A percentile compares a stretch with the other conserved stretches of the same genome.
These are phyloP conservation scores for Fusarium sp. DNA, from an alignment of 2,329 filamentous ascomycete genomes.

Conservation along the genomic window DNA sequence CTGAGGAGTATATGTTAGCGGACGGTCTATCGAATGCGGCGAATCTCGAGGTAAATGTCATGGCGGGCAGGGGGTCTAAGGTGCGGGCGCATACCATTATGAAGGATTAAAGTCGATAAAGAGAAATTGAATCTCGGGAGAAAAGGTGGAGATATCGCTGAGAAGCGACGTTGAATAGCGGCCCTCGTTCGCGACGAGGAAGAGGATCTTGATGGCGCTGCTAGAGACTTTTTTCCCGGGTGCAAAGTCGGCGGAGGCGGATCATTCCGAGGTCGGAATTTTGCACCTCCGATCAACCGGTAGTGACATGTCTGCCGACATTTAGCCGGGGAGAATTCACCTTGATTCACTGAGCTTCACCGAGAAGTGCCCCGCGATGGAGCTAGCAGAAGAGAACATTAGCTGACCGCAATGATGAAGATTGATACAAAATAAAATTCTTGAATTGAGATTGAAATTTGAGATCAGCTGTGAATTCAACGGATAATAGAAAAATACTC, in stretches of 20 bases:
- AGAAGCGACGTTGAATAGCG: slow-evolving; percentile 37
- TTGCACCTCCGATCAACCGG: slow-evolving; percentile 44
- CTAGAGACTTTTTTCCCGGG: slow-evolving; percentile 43
- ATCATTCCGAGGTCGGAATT: slow-evolving; percentile 48
- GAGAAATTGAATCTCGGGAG: slow-evolving; percentile 2
- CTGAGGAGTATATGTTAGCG: slow-evolving; percentile 57
- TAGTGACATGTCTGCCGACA: slow-evolving; percentile 33
- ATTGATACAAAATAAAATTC: background rate
- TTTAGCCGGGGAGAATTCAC: slow-evolving; percentile 34
- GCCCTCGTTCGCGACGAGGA: slow-evolving; percentile 43
- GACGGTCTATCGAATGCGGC: slow-evolving; percentile 7
- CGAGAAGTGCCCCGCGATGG: slow-evolving; percentile 10
- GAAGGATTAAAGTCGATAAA: slow-evolving; percentile 10
- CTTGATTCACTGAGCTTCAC: slow-evolving; percentile 20
- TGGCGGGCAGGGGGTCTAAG: slow-evolving; percentile 9
- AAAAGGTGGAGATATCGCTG: slow-evolving; percentile 23
- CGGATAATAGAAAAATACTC: background rate
- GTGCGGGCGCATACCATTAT: slow-evolving; percentile 46
- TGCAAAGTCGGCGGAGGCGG: slow-evolving; percentile 34
- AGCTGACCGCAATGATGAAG: background rate
- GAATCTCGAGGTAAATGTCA: slow-evolving; percentile 24
- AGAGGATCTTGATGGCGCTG: slow-evolving; percentile 37
- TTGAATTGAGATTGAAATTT: background rate
- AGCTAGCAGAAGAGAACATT: background rate
- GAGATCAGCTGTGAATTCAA: background rate